Evolutionary conservation across 345 rosid genomes (phyloP).

Genomic region (Dipteronia dyeriana): DNA sequence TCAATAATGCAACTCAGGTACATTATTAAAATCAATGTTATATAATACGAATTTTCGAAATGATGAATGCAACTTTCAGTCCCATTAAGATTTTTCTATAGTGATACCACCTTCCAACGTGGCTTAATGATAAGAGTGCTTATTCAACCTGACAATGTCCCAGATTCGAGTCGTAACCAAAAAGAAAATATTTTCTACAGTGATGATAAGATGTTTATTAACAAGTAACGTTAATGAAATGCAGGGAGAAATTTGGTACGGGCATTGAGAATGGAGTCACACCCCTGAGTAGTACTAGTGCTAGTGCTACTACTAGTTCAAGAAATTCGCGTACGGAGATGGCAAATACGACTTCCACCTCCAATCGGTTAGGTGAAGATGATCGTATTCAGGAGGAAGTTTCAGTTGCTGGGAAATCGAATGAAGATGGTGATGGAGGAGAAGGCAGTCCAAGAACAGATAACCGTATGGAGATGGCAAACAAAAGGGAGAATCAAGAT

Average conservation of each 20-base stretch:
- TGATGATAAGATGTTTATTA: background rate
- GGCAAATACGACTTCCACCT: conserved; percentile 20
- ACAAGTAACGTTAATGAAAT: conserved; percentile 7
- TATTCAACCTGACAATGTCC: too few relatives aligned
- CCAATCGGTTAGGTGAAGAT: conserved; percentile 25
- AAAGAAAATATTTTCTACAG: background rate
- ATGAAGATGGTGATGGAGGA: background rate
- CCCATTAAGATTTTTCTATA: background rate
- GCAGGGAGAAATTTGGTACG: conserved; percentile 53
- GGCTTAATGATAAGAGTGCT: too few relatives aligned
- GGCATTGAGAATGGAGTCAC: conserved; percentile 29
- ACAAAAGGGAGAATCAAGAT: conserved; percentile 1
- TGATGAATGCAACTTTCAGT: background rate
- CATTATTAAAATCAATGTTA: background rate
- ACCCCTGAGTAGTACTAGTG: background rate
- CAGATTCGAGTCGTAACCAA: too few relatives aligned
- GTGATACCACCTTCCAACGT: too few relatives aligned
- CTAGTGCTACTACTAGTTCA: conserved; percentile 13
- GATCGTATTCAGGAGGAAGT: conserved; percentile 11
- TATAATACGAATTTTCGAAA: too few relatives aligned
- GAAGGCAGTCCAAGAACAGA: conserved; percentile 15
- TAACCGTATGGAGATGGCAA: background rate
- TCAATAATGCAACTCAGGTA: conserved; percentile 58
- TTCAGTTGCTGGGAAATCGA: background rate
- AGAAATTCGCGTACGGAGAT: conserved; percentile 8